Evolutionary conservation across 257 asterid genomes (phyloP).

Genomic region (Solanum peruvianum): DNA sequence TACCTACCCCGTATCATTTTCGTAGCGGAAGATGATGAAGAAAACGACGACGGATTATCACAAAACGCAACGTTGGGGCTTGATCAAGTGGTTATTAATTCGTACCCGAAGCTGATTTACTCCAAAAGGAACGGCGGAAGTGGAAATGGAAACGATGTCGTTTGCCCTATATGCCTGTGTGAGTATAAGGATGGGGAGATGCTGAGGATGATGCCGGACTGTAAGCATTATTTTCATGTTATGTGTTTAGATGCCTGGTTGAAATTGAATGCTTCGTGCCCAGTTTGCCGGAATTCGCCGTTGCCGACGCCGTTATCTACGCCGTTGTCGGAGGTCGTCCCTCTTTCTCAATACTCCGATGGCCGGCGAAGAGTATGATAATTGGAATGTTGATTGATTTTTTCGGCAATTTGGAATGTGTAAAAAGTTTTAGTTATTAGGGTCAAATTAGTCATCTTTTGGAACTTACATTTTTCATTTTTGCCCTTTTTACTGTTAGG

Average conservation of each 20-base stretch:
- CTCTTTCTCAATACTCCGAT: slow-evolving; percentile 80
- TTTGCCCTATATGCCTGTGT: slow-evolving; percentile 76
- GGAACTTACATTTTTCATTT: neutral
- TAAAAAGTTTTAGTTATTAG: slow-evolving; percentile 8
- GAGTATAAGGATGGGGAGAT: slow-evolving; percentile 81
- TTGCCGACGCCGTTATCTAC: slow-evolving; percentile 90
- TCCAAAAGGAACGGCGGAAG: slow-evolving; percentile 22
- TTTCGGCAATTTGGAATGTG: neutral
- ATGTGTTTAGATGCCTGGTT: slow-evolving; percentile 92
- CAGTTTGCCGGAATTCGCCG: slow-evolving; percentile 89
- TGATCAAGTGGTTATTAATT: slow-evolving; percentile 69
- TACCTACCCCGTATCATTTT: slow-evolving; percentile 74
- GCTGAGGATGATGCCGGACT: slow-evolving; percentile 88
- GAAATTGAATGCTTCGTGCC: slow-evolving; percentile 81
- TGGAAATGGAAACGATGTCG: slow-evolving; percentile 31
- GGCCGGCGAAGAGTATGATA: slow-evolving; percentile 65
- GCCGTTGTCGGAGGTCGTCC: slow-evolving; percentile 95
- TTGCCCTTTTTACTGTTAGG: neutral
- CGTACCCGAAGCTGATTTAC: slow-evolving; percentile 65
- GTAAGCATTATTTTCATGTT: slow-evolving; percentile 79
- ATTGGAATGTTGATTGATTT: neutral
- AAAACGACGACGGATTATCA: slow-evolving; percentile 14
- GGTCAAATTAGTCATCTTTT: neutral
- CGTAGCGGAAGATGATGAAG: slow-evolving; percentile 75
- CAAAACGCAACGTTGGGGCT: slow-evolving; percentile 55